These are phyloP conservation scores for Cladosporium sp. DNA, from an alignment of 2,329 filamentous ascomycete species.

Conservation along the genomic window DNA sequence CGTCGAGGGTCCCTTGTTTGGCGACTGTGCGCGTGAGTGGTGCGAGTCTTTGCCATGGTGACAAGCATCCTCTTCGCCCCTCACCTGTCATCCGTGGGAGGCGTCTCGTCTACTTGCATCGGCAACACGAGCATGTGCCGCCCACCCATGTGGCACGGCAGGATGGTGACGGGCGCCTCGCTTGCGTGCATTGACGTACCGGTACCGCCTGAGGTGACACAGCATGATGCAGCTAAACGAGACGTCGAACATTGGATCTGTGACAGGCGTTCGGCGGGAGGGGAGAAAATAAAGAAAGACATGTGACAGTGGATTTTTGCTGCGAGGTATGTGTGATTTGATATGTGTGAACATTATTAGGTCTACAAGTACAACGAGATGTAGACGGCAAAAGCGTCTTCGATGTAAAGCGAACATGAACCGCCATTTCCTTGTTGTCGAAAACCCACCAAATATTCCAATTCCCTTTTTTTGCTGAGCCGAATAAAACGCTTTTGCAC, in stretches of 20 bases:
- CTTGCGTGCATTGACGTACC: slow-evolving; percentile 8
- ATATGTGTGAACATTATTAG: slow-evolving; percentile 10
- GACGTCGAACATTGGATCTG: slow-evolving; percentile 1
- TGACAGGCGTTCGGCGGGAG: background rate
- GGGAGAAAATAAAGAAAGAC: background rate
- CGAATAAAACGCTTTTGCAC: slow-evolving; percentile 6
- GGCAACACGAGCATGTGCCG: slow-evolving; percentile 12
- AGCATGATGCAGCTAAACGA: slow-evolving; percentile 10
- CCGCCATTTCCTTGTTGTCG: background rate
- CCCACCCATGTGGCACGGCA: slow-evolving; percentile 10
- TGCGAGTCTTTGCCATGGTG: background rate
- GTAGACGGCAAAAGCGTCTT: slow-evolving; percentile 9
- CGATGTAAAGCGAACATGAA: background rate
- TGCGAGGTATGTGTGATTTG: background rate
- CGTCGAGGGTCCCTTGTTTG: slow-evolving; percentile 5
- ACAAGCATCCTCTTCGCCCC: background rate
- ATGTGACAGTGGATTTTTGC: background rate
- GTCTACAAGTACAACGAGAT: slow-evolving; percentile 14
- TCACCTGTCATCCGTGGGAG: background rate
- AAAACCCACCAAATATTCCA: background rate
- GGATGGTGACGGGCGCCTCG: slow-evolving; percentile 12
- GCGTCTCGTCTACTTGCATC: slow-evolving; percentile 13
- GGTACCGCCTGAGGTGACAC: slow-evolving; percentile 12
- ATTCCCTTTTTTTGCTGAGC: background rate
- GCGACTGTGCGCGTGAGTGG: background rate